Evolutionary conservation across 768 basidiomycete genomes (phyloP), one percentile per base, ranked within the genome.

Genomic region (Trametes cingulata): DNA sequence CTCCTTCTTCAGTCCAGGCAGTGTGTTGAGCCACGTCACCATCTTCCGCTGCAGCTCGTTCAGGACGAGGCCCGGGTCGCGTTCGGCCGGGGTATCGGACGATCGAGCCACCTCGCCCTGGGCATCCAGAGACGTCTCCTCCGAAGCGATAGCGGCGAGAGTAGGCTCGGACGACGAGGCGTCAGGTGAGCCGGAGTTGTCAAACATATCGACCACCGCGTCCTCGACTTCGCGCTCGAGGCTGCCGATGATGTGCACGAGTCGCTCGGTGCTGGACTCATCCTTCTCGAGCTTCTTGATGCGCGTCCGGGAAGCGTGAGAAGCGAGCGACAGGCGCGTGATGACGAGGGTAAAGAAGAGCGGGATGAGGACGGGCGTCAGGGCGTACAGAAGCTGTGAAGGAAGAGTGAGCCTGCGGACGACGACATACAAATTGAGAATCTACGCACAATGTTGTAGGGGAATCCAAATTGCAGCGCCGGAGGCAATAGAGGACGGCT

Each of bases 1-100:
- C 64, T 89, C 82, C 73, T 93, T 93, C 76, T 84, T 80, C 47
- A 93, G 68, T 29, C 77, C 73, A 0, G 90, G 88, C 12, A 93
- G 79, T 42, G 75, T 76, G 71, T 93, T 93, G 39, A 94, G 76
- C 71, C 77, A 80, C 6, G 72, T 73, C 6, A 82, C 82, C 35
- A 88, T 85, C 58, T 74, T 76, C 15, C 72, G 78, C 68, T 94
- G 91, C 12, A 78, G 68, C 39, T 63, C 65, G 49, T 49, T 58
- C 39, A 1, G 82, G 75, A 65, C 61, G 2, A 67, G 54, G 13
- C 60, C 35, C 14, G 24, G 13, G 33, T 55, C 43, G 41, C 40
- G 41, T 13, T 61, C 36, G n/a, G n/a, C 41, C 2, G 24, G 22
- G 8, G 36, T 17, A 17, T 10, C 22, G 9, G 33, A 42, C 6